Evolutionary conservation across 2,329 filamentous ascomycete species (phyloP), one percentile per base, ranked within the genome.

Genomic region (Aspergillus terreus): DNA sequence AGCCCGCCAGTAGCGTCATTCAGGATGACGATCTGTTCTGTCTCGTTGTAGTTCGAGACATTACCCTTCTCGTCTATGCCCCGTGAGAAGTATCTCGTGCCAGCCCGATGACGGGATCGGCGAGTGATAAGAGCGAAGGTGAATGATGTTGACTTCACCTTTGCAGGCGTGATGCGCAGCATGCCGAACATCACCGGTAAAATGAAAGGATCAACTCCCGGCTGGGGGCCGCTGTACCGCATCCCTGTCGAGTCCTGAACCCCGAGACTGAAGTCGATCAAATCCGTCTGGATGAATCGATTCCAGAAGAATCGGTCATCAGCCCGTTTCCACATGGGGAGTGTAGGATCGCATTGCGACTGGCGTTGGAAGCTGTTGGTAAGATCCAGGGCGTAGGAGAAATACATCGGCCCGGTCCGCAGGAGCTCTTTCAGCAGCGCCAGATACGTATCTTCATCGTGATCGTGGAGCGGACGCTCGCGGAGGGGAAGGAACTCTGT

Each of bases 221-320:
- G 80, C 64, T 96, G 90, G 23, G 86, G 79, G 7, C 27, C 27
- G 17, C 69, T 72, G 57, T 70, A 71, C 32, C 71, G 70, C 41
- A 71, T 63, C 23, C 74, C 75, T 54, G 75, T 75, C 33, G 76
- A 75, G 53, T 73, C 73, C 46, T 72, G 71, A 23, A 72, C 68
- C 2, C 82, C 82, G 30, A 78, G 82, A 55, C 92, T 85, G 68
- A 96, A 95, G 69, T 96, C 85, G 64, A 97, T 96, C 52, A 99
- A 75, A 65, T 96, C 91, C 6, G 88, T 87, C 69, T 92, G 90
- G 45, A 97, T 82, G 71, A 96, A 95, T 58, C 87, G 86, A 74
- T 99, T 99, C 90, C 92, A 99, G 78, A 96, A 99, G 79, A 99
- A 99, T 58, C 94, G 90, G 69, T 97, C 92, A 71, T 99, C 94